Percentiles rank a stretch among this genome's conserved stretches.
Conservation (phyloP, 495 filamentous ascomycete genomes). For the Penicillium coffeae region DNA sequence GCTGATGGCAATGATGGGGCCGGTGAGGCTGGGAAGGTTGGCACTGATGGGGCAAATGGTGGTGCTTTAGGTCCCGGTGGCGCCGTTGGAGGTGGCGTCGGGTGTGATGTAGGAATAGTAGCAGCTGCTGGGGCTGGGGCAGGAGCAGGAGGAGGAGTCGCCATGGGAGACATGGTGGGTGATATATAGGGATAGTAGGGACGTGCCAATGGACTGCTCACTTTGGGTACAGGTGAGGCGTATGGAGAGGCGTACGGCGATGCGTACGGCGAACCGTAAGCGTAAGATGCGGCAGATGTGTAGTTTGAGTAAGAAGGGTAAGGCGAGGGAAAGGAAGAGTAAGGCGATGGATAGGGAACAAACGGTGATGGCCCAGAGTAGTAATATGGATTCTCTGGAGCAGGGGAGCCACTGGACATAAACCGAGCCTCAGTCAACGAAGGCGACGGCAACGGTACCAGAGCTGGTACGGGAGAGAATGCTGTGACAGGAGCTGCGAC, state of each 20-base stretch:
- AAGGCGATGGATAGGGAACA: conserved; percentile 8
- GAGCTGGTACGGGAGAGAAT: conserved; percentile 25
- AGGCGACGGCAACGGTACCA: conserved; percentile 30
- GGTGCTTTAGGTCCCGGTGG: conserved; percentile 7
- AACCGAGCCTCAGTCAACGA: conserved; percentile 26
- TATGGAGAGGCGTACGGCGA: conserved; percentile 19
- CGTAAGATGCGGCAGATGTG: conserved; percentile 5
- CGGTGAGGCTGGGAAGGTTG: neutral
- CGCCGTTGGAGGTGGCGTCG: conserved; percentile 16
- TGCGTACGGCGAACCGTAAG: conserved; percentile 4
- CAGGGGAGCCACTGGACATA: conserved; percentile 25
- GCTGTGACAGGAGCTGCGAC: conserved; percentile 10
- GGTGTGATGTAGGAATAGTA: neutral
- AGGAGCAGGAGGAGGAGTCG: conserved; percentile 18
- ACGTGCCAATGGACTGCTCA: conserved; percentile 38
- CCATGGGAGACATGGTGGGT: conserved; percentile 37
- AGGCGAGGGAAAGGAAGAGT: conserved; percentile 14
- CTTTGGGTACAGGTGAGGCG: conserved; percentile 34
- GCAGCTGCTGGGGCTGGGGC: neutral
- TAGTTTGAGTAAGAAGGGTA: conserved; percentile 11
- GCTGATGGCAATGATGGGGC: conserved; percentile 6
- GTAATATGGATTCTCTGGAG: conserved; percentile 10
- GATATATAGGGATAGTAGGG: conserved; percentile 38
- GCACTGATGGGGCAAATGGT: neutral
- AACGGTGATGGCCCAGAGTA: neutral